Base-by-base conservation (phyloP, 345 rosid genomes). In the Conringia planisiliqua region DNA sequence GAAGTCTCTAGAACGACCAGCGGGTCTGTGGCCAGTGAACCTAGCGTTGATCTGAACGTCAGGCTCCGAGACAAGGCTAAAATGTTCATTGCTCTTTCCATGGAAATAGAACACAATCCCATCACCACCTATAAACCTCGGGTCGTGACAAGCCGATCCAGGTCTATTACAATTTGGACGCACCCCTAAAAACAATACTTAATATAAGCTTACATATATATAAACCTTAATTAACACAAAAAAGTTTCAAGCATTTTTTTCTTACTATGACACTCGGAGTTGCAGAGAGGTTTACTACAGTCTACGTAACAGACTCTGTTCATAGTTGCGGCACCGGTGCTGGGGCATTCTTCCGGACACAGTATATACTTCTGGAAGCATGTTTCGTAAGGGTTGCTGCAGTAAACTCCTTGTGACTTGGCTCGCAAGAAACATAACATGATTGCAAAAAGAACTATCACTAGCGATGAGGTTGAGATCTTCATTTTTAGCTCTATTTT, bases 121-220 rank as follows among this genome's bases (percentile, higher is more conserved):
- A 47, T 86, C 87, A 11, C 84, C 88, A 62, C 85, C 83, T 7
- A 84, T 83, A 59, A 86, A 86, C 38, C 85, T 80, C 7, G 85
- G 85, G 55, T 86, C 84, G 27, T 67, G 46, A 63, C 86, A 86
- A 3, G 83, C 88, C 14, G 90, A 65, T 59, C 85, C 90, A 26
- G 85, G 85, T 50, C 62, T 76, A 48, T 83, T 51, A 40, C 83
- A 81, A 71, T 82, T 79, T 7, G 83, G 82, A 35, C 38, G 13
- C 26, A 39, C 20, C 22, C 38, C 39, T 52, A 20, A 6, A 38
- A n/a, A 22, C 6, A 47, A 7, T 13, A 48, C 33, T 32, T 33
- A 6, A 7, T 1, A 6, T 47, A 6, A 66, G 70, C 8, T 18
- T 18, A 66, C 20, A 17, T 46, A 44, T 42, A 44, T 7, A 13